phyloP scores from a whole-genome alignment of 441 rosid species.

The Daphne laureola region DNA sequence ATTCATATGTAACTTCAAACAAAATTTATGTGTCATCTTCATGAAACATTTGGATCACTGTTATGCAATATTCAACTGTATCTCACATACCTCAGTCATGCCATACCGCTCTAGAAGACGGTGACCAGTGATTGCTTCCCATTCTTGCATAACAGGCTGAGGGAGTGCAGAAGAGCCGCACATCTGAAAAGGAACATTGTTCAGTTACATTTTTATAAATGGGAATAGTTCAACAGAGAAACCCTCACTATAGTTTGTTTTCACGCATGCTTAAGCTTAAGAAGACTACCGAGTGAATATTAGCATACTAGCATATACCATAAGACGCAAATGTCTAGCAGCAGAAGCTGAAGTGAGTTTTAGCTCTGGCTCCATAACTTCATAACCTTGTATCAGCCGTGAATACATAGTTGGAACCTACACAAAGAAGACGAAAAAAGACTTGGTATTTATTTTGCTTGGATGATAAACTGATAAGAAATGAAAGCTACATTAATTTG shows the following conservation, averaged over 20 bases:
- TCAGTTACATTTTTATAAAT: constrained; percentile 1
- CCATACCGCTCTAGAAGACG: constrained; percentile 97
- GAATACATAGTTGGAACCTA: constrained; percentile 97
- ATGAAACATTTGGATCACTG: constrained; percentile 12
- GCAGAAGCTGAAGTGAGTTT: constrained; percentile 65
- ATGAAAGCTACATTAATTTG: constrained; percentile 3
- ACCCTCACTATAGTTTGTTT: too few relatives aligned
- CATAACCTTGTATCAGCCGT: constrained; percentile 94
- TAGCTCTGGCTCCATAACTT: constrained; percentile 70
- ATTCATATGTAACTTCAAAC: constrained; percentile 9
- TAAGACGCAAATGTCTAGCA: constrained; percentile 73
- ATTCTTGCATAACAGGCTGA: constrained; percentile 80
- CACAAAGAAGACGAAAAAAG: constrained; percentile 3
- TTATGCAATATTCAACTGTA: constrained; percentile 7
- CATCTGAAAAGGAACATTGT: constrained; percentile 44
- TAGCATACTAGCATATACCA: constrained; percentile 34
- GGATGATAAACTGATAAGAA: too few relatives aligned
- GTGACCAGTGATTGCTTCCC: constrained; percentile 95
- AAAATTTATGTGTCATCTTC: background rate
- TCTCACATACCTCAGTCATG: constrained; percentile 77
- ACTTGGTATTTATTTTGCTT: too few relatives aligned
- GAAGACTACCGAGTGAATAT: too few relatives aligned
- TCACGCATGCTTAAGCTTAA: too few relatives aligned
- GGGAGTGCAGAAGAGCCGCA: constrained; percentile 98
- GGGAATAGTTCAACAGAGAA: too few relatives aligned